Conservation (phyloP, 2,329 filamentous ascomycete genomes). For the Alternaria solani region DNA sequence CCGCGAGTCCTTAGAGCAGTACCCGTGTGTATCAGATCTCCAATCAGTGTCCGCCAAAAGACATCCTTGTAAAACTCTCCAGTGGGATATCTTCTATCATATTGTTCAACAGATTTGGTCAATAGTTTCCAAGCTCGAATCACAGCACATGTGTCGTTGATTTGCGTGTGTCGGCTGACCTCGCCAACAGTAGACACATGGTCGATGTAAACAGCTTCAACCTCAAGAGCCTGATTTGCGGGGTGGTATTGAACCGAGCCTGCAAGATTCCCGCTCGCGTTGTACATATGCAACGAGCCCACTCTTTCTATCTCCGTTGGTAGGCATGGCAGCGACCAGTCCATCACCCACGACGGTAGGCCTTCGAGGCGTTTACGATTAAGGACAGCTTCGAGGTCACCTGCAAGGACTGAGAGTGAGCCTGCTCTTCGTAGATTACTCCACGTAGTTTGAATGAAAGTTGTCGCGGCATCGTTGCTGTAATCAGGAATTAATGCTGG, state of each 20-base stretch:
- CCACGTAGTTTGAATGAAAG: slow-evolving; percentile 14
- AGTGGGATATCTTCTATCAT: slow-evolving; percentile 12
- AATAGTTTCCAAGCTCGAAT: slow-evolving; percentile 26
- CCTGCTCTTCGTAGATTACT: slow-evolving; percentile 17
- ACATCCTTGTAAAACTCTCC: slow-evolving; percentile 23
- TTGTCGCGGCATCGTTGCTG: slow-evolving; percentile 2
- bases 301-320: slow-evolving; percentile 25
- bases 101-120: not conserved
- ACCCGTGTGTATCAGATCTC: slow-evolving; percentile 18
- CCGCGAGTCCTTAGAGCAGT: not conserved
- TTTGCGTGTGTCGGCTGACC: slow-evolving; percentile 29
- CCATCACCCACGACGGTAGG: slow-evolving; percentile 33
- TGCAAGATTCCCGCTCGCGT: slow-evolving; percentile 14
- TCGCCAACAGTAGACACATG: slow-evolving; percentile 18
- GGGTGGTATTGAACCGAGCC: slow-evolving; percentile 7
- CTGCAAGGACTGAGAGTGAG: slow-evolving; percentile 23
- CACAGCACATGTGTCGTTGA: slow-evolving; percentile 25
- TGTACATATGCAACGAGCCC: slow-evolving; percentile 22
- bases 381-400: slow-evolving; percentile 24
- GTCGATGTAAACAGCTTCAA: slow-evolving; percentile 19
- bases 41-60: slow-evolving; percentile 28
- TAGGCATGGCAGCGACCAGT: slow-evolving; percentile 31
- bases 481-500: slow-evolving; percentile 24
- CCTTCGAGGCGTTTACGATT: slow-evolving; percentile 21
- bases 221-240: slow-evolving; percentile 14